Evolutionary conservation across 1,139 yeast species (phyloP).

Genomic region (Taphrina pruni): DNA sequence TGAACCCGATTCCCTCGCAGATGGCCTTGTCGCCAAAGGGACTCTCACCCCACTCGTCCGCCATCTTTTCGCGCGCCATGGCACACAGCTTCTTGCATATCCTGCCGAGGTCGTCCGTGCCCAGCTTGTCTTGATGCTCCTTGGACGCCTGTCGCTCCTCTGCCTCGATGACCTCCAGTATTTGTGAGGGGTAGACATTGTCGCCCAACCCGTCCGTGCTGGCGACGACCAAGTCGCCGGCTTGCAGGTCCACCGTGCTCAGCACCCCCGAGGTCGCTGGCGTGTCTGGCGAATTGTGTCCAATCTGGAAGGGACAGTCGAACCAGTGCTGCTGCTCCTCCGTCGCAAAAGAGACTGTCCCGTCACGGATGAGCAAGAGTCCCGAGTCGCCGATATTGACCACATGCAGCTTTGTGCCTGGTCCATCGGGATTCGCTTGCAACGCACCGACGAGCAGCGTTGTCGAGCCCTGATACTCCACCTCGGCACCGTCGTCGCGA

Average conservation of each 20-base stretch:
- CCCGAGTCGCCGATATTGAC: conserved; percentile 43
- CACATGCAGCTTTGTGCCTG: conserved; percentile 36
- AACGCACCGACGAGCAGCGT: conserved; percentile 30
- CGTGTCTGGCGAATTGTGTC: conserved; percentile 44
- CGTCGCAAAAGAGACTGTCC: conserved; percentile 42
- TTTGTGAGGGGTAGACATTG: conserved; percentile 44
- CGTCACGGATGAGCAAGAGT: conserved; percentile 42
- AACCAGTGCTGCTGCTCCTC: conserved; percentile 45
- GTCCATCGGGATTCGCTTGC: conserved; percentile 20
- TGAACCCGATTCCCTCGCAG: conserved; percentile 44
- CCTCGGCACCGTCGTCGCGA: conserved; percentile 35
- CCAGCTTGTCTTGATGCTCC: not conserved
- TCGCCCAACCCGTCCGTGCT: conserved; percentile 45
- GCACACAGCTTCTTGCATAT: conserved; percentile 29
- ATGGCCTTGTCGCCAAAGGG: conserved; percentile 45
- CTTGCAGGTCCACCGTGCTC: conserved; percentile 27
- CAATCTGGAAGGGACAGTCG: conserved; percentile 44
- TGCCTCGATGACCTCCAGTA: conserved; percentile 36
- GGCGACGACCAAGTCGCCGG: conserved; percentile 42
- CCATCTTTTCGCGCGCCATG: conserved; percentile 42
- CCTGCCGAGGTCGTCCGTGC: conserved; percentile 33
- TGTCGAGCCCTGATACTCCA: conserved; percentile 37
- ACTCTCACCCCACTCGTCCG: conserved; percentile 43
- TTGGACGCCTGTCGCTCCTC: conserved; percentile 24
- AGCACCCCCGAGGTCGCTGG: conserved; percentile 37